Evolutionary conservation across 495 filamentous ascomycete species (phyloP), one percentile per base, ranked within the genome.

Genomic region (Glarea lozoyensis): DNA sequence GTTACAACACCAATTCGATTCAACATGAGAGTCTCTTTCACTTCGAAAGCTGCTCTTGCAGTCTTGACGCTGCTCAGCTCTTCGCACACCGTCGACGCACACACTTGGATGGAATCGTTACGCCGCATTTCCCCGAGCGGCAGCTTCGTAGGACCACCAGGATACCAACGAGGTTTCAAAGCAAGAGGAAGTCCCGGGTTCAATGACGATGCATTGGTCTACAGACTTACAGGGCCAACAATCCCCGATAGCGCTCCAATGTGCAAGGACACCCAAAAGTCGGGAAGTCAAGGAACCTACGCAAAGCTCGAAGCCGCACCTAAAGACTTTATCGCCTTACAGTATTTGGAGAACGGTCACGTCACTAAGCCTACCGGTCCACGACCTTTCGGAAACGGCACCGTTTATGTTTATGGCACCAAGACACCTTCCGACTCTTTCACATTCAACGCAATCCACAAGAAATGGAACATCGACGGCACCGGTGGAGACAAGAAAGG

Each of bases 281-380:
- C 63, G 25, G 68, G 73, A 17, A 66, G 58, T 15, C 74, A 84
- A 51, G 69, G 68, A 13, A 50, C 61, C 3, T 80, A 68, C 45
- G 78, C 79, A 2, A 73, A 75, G 49, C 72, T 93, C 10, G 58
- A 77, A 43, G 85, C 81, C 17, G 65, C 70, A 16, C 68, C 84
- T 6, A 84, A 86, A 23, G 73, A 76, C 44, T 72, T 72, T 30
- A 68, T 93, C 39, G 83, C 88, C 16, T 61, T 94, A 40, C 68
- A 73, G 15, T 92, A 86, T 60, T 68, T 75, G 37, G 89, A 96
- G 51, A 96, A 96, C 54, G 89, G 89, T 12, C 89, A 96, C 61
- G 83, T 92, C 43, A 84, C 79, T 1, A 68, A 20, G 71, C 71
- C 34, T 11, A 72, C 76, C 18, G 57, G 55, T 0, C 68, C 11